These are phyloP conservation scores for Lactarius sanguifluus DNA, from an alignment of 768 basidiomycete species.

Conservation along the genomic window DNA sequence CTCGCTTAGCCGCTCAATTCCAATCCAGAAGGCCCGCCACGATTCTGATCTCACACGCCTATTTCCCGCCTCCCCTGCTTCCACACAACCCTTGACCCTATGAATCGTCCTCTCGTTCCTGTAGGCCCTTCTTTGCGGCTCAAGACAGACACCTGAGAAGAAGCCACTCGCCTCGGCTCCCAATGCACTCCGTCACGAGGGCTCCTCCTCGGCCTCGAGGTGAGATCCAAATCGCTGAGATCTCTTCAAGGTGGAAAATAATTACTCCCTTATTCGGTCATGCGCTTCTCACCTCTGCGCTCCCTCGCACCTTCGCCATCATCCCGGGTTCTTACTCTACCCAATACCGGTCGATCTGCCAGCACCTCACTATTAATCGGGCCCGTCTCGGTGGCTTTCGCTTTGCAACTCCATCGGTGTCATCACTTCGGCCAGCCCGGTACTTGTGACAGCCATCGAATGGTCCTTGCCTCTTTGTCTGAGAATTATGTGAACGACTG, in stretches of 20 bases:
- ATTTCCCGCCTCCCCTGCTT: slow-evolving; percentile 19
- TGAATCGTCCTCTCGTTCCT: slow-evolving; percentile 16
- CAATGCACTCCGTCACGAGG: slow-evolving; percentile 13
- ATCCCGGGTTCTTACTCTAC: neutral
- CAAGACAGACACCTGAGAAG: slow-evolving; percentile 11
- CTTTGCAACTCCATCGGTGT: neutral
- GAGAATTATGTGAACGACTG: neutral
- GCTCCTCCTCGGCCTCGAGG: slow-evolving; percentile 12
- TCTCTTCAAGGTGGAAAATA: slow-evolving; percentile 1
- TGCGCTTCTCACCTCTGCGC: neutral
- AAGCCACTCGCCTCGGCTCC: neutral
- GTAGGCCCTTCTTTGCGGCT: slow-evolving; percentile 11
- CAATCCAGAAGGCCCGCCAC: slow-evolving; percentile 25
- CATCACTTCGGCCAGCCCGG: neutral
- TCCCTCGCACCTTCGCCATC: neutral
- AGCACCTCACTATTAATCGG: slow-evolving; percentile 5
- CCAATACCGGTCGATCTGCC: slow-evolving; percentile 7
- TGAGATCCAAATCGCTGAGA: slow-evolving; percentile 8
- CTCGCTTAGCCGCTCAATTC: slow-evolving; percentile 27
- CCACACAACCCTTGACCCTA: slow-evolving; percentile 24
- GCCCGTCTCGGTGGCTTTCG: neutral
- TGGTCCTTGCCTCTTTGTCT: neutral
- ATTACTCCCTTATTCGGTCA: slow-evolving; percentile 9
- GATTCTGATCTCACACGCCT: slow-evolving; percentile 30
- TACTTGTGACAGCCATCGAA: neutral